Evolutionary conservation across 257 asterid genomes (phyloP).

Genomic region (Fraxinus cuspidata): DNA sequence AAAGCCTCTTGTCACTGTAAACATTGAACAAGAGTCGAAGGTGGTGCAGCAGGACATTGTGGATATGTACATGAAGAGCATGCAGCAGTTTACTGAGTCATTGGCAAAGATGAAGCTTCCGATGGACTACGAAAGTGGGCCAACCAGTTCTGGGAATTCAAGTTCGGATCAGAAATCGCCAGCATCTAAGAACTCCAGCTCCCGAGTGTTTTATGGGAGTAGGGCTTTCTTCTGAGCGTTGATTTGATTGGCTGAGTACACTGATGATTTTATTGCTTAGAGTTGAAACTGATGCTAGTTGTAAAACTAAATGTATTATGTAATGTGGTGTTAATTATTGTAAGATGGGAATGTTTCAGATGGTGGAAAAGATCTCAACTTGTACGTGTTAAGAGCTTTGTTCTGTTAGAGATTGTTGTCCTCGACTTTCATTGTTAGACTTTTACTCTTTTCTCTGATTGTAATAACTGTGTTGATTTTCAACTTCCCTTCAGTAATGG

Average conservation of each 20-base stretch:
- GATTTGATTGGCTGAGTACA: constrained; percentile 30
- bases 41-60: constrained; percentile 94
- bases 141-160: constrained; percentile 73
- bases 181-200: constrained; percentile 68
- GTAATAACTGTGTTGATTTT: constrained; percentile 19
- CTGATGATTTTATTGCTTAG: constrained; percentile 41
- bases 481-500: constrained; percentile 6
- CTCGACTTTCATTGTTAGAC: constrained; percentile 10
- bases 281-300: constrained; percentile 43
- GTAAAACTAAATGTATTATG: constrained; percentile 32
- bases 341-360: constrained; percentile 31
- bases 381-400: constrained; percentile 24
- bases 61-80: constrained; percentile 97
- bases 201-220: constrained; percentile 92
- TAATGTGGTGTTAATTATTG: constrained; percentile 36
- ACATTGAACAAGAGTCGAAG: constrained; percentile 60
- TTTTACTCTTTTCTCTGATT: constrained; percentile 10
- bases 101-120: constrained; percentile 97
- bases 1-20: constrained; percentile 60
- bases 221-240: constrained; percentile 89
- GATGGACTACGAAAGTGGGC: constrained; percentile 67
- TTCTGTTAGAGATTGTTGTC: no score
- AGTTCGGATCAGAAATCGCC: constrained; percentile 72
- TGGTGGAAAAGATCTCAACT: constrained; percentile 35
- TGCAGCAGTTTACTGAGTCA: constrained; percentile 97